A percentile compares a stretch with the other conserved stretches of the same genome.
phyloP scores from a whole-genome alignment of 2,329 filamentous ascomycete species.

The Leptographium galeiforme region DNA sequence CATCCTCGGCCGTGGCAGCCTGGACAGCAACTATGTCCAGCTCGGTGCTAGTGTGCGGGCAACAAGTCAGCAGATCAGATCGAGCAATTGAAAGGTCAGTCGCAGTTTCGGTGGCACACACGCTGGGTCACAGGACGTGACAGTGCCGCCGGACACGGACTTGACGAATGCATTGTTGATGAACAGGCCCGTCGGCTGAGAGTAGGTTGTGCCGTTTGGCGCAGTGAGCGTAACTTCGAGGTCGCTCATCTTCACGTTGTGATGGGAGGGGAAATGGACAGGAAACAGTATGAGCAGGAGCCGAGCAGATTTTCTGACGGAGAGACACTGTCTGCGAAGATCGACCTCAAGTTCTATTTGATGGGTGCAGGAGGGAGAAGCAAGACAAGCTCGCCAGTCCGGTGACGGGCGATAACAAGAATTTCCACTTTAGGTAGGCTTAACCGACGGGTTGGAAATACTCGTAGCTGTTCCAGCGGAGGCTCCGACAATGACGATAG shows the following conservation, averaged over 20 bases:
- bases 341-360: too few species aligned
- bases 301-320: too few species aligned
- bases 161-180: constrained; percentile 9
- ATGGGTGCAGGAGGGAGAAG: too few species aligned
- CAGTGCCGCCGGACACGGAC: background rate
- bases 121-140: constrained; percentile 4
- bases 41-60: background rate
- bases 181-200: constrained; percentile 7
- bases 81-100: background rate
- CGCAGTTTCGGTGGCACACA: background rate
- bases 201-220: constrained; percentile 5
- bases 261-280: background rate
- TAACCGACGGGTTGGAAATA: too few species aligned
- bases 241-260: background rate
- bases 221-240: background rate
- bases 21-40: constrained; percentile 1
- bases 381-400: too few species aligned
- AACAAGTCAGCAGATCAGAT: background rate
- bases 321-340: too few species aligned
- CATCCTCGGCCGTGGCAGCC: constrained; percentile 1
- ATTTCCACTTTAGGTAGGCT: too few species aligned
- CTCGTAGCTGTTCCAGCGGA: too few species aligned
- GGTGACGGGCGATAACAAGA: too few species aligned
- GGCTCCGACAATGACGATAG: too few species aligned
- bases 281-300: too few species aligned